Evolutionary conservation across 2,329 filamentous ascomycete species (phyloP).

Genomic region (Cladophialophora bantiana): DNA sequence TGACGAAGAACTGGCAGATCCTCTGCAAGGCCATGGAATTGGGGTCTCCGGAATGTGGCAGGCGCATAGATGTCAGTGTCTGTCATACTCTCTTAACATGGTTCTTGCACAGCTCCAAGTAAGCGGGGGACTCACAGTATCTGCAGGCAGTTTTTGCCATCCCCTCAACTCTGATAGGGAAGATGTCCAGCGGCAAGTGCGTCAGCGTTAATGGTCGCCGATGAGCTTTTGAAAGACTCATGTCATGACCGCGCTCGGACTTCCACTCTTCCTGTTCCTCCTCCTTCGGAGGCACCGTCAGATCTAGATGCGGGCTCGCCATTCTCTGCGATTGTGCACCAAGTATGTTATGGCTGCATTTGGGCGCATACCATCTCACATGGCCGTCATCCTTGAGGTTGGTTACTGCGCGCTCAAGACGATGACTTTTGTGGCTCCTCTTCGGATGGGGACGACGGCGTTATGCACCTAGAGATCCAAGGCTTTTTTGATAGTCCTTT

Average conservation of each 20-base stretch:
- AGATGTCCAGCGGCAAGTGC: constrained; percentile 1
- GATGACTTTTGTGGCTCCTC: background rate
- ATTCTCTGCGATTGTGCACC: background rate
- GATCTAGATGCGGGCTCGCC: background rate
- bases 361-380: background rate
- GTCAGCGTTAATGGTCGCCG: background rate
- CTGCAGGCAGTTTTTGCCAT: background rate
- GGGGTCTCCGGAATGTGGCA: background rate
- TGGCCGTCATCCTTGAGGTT: background rate
- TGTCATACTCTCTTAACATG: background rate
- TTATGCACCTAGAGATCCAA: background rate
- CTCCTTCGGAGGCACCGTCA: background rate
- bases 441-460: background rate
- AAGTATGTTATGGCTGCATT: background rate
- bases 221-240: background rate
- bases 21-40: background rate
- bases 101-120: background rate
- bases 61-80: background rate
- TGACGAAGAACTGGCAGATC: background rate
- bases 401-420: background rate
- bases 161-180: background rate
- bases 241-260: background rate
- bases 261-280: background rate
- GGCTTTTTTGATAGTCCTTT: background rate
- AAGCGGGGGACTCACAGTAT: background rate